Percentiles rank a stretch among this genome's conserved stretches.
Conservation (phyloP, 441 rosid genomes). For the Aquilaria agallochum region DNA sequence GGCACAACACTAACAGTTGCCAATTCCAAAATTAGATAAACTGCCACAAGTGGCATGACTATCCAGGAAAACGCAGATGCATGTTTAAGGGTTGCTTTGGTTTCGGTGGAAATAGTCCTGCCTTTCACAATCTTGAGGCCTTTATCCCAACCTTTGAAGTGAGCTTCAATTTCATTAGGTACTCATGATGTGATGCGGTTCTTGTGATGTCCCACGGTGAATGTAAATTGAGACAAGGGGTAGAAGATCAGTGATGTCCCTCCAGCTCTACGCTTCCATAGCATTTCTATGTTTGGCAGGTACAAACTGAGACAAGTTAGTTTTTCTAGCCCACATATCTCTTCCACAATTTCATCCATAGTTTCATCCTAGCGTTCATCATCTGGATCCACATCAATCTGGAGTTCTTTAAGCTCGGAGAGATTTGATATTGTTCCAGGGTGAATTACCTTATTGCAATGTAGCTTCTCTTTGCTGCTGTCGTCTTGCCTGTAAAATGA, state of each 20-base stretch:
- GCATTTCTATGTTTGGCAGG: neutral
- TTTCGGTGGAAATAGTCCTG: neutral
- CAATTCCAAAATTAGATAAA: slow-evolving; percentile 10
- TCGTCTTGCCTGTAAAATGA: slow-evolving; percentile 1
- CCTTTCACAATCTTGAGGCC: slow-evolving; percentile 11
- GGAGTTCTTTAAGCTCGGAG: neutral
- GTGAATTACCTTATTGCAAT: neutral
- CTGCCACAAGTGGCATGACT: neutral
- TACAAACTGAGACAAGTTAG: slow-evolving; percentile 10
- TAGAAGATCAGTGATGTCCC: neutral
- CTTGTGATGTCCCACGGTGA: slow-evolving; percentile 14
- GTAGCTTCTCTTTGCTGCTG: neutral
- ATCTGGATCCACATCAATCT: slow-evolving; percentile 8
- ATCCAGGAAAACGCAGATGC: too few species aligned
- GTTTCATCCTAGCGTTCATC: slow-evolving; percentile 12
- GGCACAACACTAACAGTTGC: too few species aligned
- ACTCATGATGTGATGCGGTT: neutral
- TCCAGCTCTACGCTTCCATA: neutral
- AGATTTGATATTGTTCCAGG: neutral
- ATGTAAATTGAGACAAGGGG: slow-evolving; percentile 8
- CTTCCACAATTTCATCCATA: slow-evolving; percentile 7
- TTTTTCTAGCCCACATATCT: neutral
- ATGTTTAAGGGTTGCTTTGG: too few species aligned
- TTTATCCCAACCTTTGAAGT: slow-evolving; percentile 8
- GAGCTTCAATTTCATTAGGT: slow-evolving; percentile 3